Conservation (phyloP, 768 basidiomycete species). For the Termitomyces sp. region DNA sequence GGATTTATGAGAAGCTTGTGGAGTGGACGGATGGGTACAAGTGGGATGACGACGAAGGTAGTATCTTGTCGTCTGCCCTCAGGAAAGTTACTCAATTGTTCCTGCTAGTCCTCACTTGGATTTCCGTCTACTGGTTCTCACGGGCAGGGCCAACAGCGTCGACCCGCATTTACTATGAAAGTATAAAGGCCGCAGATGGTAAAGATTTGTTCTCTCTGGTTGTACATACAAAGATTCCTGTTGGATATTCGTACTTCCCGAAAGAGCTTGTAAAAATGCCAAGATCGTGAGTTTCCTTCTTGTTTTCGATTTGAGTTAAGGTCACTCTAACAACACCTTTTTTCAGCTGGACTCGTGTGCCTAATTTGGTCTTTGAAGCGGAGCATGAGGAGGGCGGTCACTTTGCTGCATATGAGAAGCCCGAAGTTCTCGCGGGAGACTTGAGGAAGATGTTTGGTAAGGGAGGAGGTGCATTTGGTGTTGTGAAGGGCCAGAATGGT, state of each 20-base stretch:
- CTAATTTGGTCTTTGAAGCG: conserved; percentile 38
- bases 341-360: conserved; percentile 35
- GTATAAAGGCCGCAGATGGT: conserved; percentile 13
- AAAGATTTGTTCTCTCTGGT: not conserved
- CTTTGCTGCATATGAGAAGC: conserved; percentile 50
- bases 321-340: not conserved
- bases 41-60: conserved; percentile 56
- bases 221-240: conserved; percentile 27
- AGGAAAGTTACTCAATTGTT: not conserved
- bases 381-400: conserved; percentile 50
- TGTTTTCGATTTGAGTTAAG: not conserved
- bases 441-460: conserved; percentile 52
- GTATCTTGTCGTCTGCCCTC: not conserved
- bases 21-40: conserved; percentile 35
- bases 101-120: conserved; percentile 50
- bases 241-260: conserved; percentile 48
- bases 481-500: conserved; percentile 38
- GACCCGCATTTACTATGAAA: conserved; percentile 54
- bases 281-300: conserved; percentile 9
- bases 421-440: conserved; percentile 41
- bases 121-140: conserved; percentile 58
- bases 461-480: conserved; percentile 41
- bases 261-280: conserved; percentile 33
- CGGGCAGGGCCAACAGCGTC: conserved; percentile 53
- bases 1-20: conserved; percentile 25